A percentile compares a stretch with the other conserved stretches of the same genome.
phyloP scores from a whole-genome alignment of 2,329 filamentous ascomycete species.

The Aspergillus sojae region DNA sequence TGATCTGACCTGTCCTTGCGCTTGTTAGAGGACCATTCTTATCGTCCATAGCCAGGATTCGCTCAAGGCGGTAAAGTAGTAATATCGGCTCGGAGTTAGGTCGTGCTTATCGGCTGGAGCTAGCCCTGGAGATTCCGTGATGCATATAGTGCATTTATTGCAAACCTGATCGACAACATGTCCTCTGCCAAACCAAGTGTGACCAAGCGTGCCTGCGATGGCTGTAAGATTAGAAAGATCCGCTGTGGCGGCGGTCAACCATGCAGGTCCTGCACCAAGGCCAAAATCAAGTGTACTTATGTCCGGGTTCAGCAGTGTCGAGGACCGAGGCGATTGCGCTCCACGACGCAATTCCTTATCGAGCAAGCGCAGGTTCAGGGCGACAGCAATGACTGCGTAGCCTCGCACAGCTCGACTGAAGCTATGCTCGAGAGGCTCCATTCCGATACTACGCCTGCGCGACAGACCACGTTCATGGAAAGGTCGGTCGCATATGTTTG shows the following conservation, averaged over 20 bases:
- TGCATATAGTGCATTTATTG: neutral
- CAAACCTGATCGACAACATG: slow-evolving; percentile 10
- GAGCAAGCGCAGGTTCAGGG: slow-evolving; percentile 19
- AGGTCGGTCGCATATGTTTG: neutral
- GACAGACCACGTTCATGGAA: neutral
- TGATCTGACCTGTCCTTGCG: neutral
- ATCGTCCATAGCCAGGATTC: neutral
- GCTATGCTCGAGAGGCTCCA: neutral
- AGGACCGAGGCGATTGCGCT: slow-evolving; percentile 48
- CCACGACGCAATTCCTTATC: slow-evolving; percentile 25
- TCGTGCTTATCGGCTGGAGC: neutral
- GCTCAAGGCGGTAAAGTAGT: neutral
- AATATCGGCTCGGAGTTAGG: neutral
- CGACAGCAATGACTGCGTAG: neutral
- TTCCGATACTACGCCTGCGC: neutral
- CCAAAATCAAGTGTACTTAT: slow-evolving; percentile 56
- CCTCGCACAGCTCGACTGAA: neutral
- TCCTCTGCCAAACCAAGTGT: slow-evolving; percentile 16
- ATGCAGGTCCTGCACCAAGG: slow-evolving; percentile 49
- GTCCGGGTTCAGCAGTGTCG: slow-evolving; percentile 48
- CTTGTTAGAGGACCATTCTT: neutral
- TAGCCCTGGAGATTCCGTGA: neutral
- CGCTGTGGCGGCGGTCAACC: slow-evolving; percentile 53
- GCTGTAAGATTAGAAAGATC: slow-evolving; percentile 58
- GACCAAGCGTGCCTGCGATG: slow-evolving; percentile 52